Base-by-base conservation (phyloP, 257 asterid genomes). In the Cruciata laevipes region DNA sequence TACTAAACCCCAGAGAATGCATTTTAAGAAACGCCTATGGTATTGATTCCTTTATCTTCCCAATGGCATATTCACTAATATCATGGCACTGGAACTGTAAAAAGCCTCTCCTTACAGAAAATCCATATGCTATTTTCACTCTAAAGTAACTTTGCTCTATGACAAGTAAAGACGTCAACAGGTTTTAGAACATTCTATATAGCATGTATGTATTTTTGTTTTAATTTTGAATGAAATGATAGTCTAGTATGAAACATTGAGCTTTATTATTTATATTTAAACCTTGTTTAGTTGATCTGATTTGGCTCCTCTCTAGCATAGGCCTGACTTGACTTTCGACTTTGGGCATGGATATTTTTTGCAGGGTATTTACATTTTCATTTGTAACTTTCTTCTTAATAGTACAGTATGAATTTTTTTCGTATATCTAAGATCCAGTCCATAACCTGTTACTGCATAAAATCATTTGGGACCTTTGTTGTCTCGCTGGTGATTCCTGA, bases 1-100 rank as follows among this genome's bases (percentile, higher is more conserved):
- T 67, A 61, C 30, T 3, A 24, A 49, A 61, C 60, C 67, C 61
- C 61, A 35, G 20, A 51, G 32, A 49, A 14, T 69, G 20, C 16
- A 42, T 42, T 14, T 6, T 13, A 30, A 20, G 47, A n/a, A n/a
- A n/a, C n/a, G 44, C 44, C 44, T 6, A 0, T 3, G 7, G 37
- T 6, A 32, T 2, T 32, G 37, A 38, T 38, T 8, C 44, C 38
- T 38, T 38, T 4, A 0, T 32, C 37, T 32, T 37, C 13, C 44
- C 44, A 37, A 11, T 13, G 18, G 17, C 12, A 42, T 42, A 11
- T 42, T 38, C 47, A 38, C 47, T 38, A 38, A 38, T 38, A 10
- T 38, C 47, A 38, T 38, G 47, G 2, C 47, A 38, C 47, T 42
- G 53, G 8, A 47, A 47, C 16, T 14, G 53, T 20, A 47, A 47